These are phyloP conservation scores for Adansonia grandidieri DNA, from an alignment of 441 rosid species.

Conservation along the genomic window DNA sequence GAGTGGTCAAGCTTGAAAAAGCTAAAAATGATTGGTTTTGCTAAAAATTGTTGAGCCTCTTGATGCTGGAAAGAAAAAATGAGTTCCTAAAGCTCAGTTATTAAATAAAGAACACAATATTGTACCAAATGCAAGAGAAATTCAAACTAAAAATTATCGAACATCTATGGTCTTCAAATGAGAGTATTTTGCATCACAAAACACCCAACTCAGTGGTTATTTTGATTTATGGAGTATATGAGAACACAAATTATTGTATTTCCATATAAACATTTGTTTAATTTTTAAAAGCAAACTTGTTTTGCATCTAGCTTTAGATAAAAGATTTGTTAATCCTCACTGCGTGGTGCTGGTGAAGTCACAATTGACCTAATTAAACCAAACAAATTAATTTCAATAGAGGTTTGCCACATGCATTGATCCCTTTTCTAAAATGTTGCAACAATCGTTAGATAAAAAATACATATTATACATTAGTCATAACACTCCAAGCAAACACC, in stretches of 20 bases:
- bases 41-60: conserved; percentile 60
- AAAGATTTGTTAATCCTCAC: not conserved
- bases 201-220: not conserved
- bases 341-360: not conserved
- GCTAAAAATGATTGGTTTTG: conserved; percentile 53
- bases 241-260: not conserved
- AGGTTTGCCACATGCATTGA: not conserved
- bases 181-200: not conserved
- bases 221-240: not conserved
- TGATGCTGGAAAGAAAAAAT: conserved; percentile 34
- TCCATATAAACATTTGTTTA: not conserved
- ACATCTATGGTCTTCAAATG: not conserved
- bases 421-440: not conserved
- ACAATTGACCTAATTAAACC: not conserved
- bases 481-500: conserved; percentile 4
- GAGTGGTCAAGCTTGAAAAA: conserved; percentile 61
- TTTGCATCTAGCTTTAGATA: not conserved
- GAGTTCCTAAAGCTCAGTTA: conserved; percentile 17
- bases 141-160: conserved; percentile 16
- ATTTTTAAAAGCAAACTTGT: not conserved
- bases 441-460: not conserved
- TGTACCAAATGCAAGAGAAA: not conserved
- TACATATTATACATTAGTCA: not conserved
- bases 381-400: not conserved
- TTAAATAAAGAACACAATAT: conserved; percentile 10